Evolutionary conservation across 75 land plant species (phyloP).

Genomic region (Pseudotsuga menziesii): DNA sequence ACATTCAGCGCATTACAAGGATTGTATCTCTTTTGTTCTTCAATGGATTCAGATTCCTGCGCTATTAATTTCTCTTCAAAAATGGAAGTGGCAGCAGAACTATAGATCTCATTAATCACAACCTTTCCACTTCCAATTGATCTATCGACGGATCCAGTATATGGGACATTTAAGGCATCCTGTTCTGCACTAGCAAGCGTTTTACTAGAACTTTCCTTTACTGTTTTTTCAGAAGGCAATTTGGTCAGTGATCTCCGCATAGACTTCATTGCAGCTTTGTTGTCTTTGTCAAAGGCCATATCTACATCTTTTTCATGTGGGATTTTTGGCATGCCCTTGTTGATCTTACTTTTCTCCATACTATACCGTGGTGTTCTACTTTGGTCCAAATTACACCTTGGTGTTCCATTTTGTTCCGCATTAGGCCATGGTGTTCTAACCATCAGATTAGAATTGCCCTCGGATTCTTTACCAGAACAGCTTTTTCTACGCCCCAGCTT

Average conservation of each 20-base stretch:
- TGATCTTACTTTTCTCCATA: not conserved
- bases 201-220: no score
- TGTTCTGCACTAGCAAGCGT: not conserved
- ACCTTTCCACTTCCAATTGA: not conserved
- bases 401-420: no score
- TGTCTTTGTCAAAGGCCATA: not conserved
- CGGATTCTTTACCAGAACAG: not conserved
- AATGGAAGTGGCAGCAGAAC: not conserved
- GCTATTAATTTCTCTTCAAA: not conserved
- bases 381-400: no score
- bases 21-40: not conserved
- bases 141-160: not conserved
- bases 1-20: not conserved
- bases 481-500: constrained; percentile 11
- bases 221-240: not conserved
- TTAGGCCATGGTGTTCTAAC: no score
- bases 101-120: not conserved
- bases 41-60: not conserved
- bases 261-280: not conserved
- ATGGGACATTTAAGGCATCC: not conserved
- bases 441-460: not conserved
- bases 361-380: not conserved
- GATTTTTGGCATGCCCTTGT: not conserved
- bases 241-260: not conserved
- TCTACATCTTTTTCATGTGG: not conserved